Evolutionary conservation across 2,329 filamentous ascomycete species (phyloP), one percentile per base, ranked within the genome.

Genomic region (Lecanosticta acicola): DNA sequence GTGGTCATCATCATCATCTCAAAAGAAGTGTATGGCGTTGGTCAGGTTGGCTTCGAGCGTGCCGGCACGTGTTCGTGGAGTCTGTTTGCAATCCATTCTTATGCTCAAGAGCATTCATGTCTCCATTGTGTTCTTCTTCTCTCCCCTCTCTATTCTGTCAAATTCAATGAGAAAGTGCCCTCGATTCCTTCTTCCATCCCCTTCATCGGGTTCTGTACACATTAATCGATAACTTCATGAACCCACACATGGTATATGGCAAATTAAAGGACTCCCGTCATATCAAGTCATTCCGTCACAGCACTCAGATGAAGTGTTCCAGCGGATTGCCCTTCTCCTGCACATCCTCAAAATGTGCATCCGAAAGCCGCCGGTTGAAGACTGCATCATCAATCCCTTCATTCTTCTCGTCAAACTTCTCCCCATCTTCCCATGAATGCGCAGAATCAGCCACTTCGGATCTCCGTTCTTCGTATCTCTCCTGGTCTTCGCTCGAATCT

Each of bases 291-390:
- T 18, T 46, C 39, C 33, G 18, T 18, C 21, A 46, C 44, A n/a
- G 32, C 24, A 16, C 39, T 34, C 16, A 46, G 33, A 13, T 9
- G 9, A 14, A 19, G 14, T 40, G 39, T 20, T 45, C 59, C 32
- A 62, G 43, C 9, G 60, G 60, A 48, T 63, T 61, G 11, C 40
- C 49, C 53, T 59, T 63, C 52, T 63, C 60, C 40, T 59, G 34
- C 29, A 62, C n/a, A 50, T 62, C 60, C 14, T 46, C 45, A 42
- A 62, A 63, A 21, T 50, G 43, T 18, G 49, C 39, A 39, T 56
- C 58, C 8, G 29, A 46, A 20, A 44, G 45, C 45, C 40, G 44
- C 35, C 39, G 33, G 16, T 43, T 45, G 14, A 45, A 45, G 18
- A 46, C 46, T 9, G 29, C 32, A 19, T 13, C 41, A 18, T 41